Evolutionary conservation across 2,329 filamentous ascomycete species (phyloP).

Genomic region (Podosphaera xanthii): DNA sequence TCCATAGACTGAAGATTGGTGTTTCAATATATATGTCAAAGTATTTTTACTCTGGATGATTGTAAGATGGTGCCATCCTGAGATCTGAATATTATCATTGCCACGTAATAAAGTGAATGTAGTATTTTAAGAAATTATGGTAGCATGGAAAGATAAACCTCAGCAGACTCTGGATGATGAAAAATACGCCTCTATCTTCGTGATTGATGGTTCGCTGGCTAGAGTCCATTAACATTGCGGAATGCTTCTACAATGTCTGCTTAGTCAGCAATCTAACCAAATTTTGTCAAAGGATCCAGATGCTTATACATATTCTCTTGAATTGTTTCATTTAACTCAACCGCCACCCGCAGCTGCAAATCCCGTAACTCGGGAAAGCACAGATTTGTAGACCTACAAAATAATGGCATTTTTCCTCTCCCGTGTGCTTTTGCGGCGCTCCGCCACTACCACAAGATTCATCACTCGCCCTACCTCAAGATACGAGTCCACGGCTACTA

Average conservation of each 20-base stretch:
- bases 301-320: neutral
- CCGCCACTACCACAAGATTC: neutral
- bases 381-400: neutral
- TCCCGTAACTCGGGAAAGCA: neutral
- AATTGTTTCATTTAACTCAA: neutral
- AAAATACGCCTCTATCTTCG: too few species aligned
- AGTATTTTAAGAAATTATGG: too few species aligned
- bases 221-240: too few species aligned
- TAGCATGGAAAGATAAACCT: too few species aligned
- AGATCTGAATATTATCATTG: too few species aligned
- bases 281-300: neutral
- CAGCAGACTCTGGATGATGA: too few species aligned
- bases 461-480: conserved; percentile 17
- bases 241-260: neutral
- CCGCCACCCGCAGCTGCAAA: neutral
- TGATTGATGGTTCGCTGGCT: too few species aligned
- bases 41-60: too few species aligned
- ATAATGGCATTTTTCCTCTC: neutral
- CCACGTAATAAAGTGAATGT: too few species aligned
- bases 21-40: too few species aligned
- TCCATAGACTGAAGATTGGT: too few species aligned
- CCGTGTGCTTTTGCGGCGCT: neutral
- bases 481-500: conserved; percentile 34
- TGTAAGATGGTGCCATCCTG: too few species aligned
- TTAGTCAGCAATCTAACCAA: neutral